These are phyloP conservation scores for Helotiales sp. DNA, from an alignment of 2,329 filamentous ascomycete species.

Conservation along the genomic window DNA sequence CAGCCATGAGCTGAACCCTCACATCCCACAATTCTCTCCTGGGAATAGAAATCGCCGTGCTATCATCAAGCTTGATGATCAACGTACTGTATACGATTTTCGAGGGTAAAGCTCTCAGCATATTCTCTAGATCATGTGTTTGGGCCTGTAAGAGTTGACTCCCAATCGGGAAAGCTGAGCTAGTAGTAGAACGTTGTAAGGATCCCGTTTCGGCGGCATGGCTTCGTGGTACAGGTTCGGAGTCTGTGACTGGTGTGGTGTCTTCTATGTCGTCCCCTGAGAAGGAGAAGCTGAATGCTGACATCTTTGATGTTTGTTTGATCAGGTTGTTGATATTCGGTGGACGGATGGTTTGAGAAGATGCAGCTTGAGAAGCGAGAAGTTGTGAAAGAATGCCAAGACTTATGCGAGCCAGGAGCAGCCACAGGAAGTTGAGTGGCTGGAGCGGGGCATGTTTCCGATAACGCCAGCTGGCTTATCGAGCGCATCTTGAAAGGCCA, in stretches of 20 bases:
- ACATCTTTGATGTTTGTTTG: constrained; percentile 35
- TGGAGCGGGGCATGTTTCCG: not conserved
- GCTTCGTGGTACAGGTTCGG: constrained; percentile 9
- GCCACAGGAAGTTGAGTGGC: not conserved
- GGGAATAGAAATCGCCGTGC: constrained; percentile 60
- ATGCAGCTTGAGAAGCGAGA: not conserved
- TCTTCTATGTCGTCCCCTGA: constrained; percentile 68
- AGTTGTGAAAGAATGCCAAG: not conserved
- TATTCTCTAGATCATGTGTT: constrained; percentile 54
- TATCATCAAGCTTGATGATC: constrained; percentile 63
- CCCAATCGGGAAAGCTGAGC: constrained; percentile 62
- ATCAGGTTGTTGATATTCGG: constrained; percentile 3
- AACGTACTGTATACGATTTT: constrained; percentile 73
- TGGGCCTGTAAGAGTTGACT: constrained; percentile 63
- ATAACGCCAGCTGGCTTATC: constrained; percentile 16
- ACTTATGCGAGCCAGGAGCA: not conserved
- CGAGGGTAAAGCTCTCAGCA: constrained; percentile 68
- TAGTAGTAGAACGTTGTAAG: constrained; percentile 34
- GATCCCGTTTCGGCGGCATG: constrained; percentile 44
- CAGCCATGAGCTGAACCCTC: constrained; percentile 79
- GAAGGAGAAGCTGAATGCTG: constrained; percentile 57
- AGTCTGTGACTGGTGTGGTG: constrained; percentile 32
- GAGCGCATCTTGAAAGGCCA: constrained; percentile 11
- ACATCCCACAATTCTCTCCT: constrained; percentile 83
- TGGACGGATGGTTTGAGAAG: too few relatives aligned